Conservation (phyloP, 345 rosid species). For the Hirschfeldia incana region DNA sequence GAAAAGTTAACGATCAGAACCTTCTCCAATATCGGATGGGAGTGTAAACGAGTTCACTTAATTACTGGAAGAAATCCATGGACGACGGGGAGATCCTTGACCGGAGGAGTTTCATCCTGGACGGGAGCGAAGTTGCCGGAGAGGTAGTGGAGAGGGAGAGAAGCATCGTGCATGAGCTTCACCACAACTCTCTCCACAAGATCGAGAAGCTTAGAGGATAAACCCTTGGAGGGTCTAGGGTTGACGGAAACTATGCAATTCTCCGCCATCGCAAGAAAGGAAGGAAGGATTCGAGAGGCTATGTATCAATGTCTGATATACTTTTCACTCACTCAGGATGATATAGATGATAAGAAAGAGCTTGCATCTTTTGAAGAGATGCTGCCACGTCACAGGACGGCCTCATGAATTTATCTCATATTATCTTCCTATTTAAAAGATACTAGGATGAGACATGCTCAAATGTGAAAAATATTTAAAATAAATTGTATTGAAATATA, state of each 20-base stretch:
- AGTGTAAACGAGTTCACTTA: slow-evolving; percentile 42
- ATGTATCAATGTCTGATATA: background rate
- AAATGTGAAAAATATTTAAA: no score
- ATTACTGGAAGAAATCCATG: slow-evolving; percentile 78
- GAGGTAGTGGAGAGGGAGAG: slow-evolving; percentile 77
- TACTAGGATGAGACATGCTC: no score
- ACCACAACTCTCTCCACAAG: slow-evolving; percentile 70
- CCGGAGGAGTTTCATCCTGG: slow-evolving; percentile 70
- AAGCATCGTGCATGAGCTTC: slow-evolving; percentile 66
- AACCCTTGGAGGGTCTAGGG: slow-evolving; percentile 73
- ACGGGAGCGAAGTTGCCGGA: slow-evolving; percentile 84
- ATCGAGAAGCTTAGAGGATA: slow-evolving; percentile 66
- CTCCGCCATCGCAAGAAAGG: slow-evolving; percentile 13
- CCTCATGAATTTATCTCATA: no score
- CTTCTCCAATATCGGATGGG: background rate
- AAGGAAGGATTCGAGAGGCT: no score
- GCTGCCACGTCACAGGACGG: no score
- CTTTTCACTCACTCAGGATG: background rate
- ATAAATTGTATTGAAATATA: no score
- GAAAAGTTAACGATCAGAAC: background rate
- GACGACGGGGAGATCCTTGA: slow-evolving; percentile 65
- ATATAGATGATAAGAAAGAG: background rate
- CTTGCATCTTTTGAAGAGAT: no score
- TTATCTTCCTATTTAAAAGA: no score
- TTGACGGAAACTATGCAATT: slow-evolving; percentile 45